phyloP scores from a whole-genome alignment of 345 rosid species.

The Cochlearia excelsa region DNA sequence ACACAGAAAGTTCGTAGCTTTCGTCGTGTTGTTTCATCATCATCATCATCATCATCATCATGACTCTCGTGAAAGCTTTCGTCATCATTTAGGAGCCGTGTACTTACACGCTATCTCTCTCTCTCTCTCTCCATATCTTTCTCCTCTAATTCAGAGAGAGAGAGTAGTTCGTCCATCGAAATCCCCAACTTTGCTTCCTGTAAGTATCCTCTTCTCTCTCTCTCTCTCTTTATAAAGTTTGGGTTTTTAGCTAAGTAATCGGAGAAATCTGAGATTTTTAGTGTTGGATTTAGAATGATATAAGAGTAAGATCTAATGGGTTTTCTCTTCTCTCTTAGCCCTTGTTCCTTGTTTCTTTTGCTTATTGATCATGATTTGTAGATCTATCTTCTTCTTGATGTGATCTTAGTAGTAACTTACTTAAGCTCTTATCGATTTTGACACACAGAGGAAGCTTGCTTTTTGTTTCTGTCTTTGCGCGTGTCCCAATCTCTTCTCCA shows the following conservation, averaged over 20 bases:
- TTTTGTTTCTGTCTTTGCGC: slow-evolving; percentile 55
- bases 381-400: not conserved
- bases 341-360: slow-evolving; percentile 6
- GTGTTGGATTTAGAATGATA: slow-evolving; percentile 29
- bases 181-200: slow-evolving; percentile 47
- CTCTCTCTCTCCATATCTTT: slow-evolving; percentile 30
- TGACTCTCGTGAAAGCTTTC: slow-evolving; percentile 35
- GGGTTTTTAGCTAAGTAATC: not conserved
- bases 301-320: slow-evolving; percentile 24
- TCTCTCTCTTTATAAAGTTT: not conserved
- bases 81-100: slow-evolving; percentile 30
- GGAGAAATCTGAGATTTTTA: not conserved
- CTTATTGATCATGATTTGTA: not conserved
- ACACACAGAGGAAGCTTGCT: slow-evolving; percentile 45
- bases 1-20: slow-evolving; percentile 19
- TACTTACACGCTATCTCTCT: slow-evolving; percentile 51
- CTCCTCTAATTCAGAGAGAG: slow-evolving; percentile 23
- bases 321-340: slow-evolving; percentile 15
- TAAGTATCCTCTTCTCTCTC: slow-evolving; percentile 28
- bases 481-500: slow-evolving; percentile 99
- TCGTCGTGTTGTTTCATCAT: slow-evolving; percentile 20
- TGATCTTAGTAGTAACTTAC: slow-evolving; percentile 15
- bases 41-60: not conserved
- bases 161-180: slow-evolving; percentile 37
- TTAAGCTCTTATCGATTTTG: slow-evolving; percentile 3